These are phyloP conservation scores for Plasmodium coatneyi DNA, from an alignment of 169 alveolate species.

Conservation along the genomic window DNA sequence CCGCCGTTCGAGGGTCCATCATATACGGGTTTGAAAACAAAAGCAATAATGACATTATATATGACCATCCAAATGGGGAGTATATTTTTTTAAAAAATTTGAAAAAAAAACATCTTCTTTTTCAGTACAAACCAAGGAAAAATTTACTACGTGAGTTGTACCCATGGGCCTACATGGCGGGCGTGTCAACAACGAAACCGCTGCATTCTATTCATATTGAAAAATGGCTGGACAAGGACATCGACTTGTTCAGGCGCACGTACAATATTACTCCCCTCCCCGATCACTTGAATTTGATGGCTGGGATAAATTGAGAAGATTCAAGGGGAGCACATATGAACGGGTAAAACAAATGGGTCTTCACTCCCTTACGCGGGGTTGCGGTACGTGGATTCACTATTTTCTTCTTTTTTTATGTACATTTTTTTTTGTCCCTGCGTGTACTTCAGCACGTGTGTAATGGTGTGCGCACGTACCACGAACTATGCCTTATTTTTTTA, in stretches of 20 bases:
- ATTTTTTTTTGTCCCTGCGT: constrained; percentile 7
- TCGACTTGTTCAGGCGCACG: constrained; percentile 47
- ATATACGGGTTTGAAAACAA: constrained; percentile 68
- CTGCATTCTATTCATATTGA: constrained; percentile 71
- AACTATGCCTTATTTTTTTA: neutral
- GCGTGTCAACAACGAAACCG: constrained; percentile 45
- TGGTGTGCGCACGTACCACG: neutral
- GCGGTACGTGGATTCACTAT: neutral
- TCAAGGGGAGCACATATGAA: neutral
- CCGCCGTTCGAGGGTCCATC: constrained; percentile 51
- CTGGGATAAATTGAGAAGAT: constrained; percentile 51
- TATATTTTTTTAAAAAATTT: constrained; percentile 49
- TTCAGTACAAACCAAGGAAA: constrained; percentile 74
- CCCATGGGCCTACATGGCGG: constrained; percentile 75
- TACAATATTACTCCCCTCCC: constrained; percentile 72
- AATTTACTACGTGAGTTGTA: constrained; percentile 23
- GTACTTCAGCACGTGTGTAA: neutral
- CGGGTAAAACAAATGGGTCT: neutral
- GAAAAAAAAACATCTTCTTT: constrained; percentile 53
- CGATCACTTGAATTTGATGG: constrained; percentile 40
- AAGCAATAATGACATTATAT: constrained; percentile 38
- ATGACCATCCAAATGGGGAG: constrained; percentile 54
- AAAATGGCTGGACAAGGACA: constrained; percentile 74
- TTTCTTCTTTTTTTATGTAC: neutral
- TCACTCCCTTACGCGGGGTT: neutral